A percentile compares a stretch with the other conserved stretches of the same genome.
Evolutionary conservation across 2,329 filamentous ascomycete genomes (phyloP).

Genomic region (Talaromyces atroroseus): DNA sequence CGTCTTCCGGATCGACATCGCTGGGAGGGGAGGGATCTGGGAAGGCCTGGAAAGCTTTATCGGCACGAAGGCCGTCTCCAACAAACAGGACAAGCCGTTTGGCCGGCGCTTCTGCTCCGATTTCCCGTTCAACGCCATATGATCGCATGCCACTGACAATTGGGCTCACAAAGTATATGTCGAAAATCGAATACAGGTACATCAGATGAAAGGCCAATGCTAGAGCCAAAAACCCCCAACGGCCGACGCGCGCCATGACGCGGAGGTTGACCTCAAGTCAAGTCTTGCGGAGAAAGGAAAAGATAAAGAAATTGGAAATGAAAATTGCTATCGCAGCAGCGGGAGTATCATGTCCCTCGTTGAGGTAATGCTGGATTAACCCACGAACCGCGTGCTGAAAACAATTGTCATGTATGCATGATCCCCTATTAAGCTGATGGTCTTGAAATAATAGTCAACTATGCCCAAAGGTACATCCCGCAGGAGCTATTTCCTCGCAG

Average conservation of each 20-base stretch:
- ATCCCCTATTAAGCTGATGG: background rate
- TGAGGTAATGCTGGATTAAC: background rate
- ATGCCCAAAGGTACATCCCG: slow-evolving; percentile 4
- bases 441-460: background rate
- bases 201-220: slow-evolving; percentile 89
- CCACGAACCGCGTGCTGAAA: background rate
- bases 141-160: slow-evolving; percentile 93
- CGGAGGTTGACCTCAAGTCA: background rate
- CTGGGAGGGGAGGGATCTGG: slow-evolving; percentile 69
- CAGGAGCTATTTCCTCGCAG: slow-evolving; percentile 15
- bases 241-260: slow-evolving; percentile 52
- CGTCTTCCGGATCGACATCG: slow-evolving; percentile 19
- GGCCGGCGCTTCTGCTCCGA: slow-evolving; percentile 64
- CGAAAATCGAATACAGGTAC: slow-evolving; percentile 94
- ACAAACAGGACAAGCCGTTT: slow-evolving; percentile 90
- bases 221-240: slow-evolving; percentile 78
- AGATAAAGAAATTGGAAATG: background rate
- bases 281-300: background rate
- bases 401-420: background rate
- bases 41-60: slow-evolving; percentile 94
- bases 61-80: slow-evolving; percentile 92
- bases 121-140: slow-evolving; percentile 62
- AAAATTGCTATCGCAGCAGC: background rate
- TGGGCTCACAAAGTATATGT: slow-evolving; percentile 97
- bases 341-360: background rate